Evolutionary conservation across 805 yeast genomes (phyloP).

Genomic region (Grigorovia yakushimaensis): DNA sequence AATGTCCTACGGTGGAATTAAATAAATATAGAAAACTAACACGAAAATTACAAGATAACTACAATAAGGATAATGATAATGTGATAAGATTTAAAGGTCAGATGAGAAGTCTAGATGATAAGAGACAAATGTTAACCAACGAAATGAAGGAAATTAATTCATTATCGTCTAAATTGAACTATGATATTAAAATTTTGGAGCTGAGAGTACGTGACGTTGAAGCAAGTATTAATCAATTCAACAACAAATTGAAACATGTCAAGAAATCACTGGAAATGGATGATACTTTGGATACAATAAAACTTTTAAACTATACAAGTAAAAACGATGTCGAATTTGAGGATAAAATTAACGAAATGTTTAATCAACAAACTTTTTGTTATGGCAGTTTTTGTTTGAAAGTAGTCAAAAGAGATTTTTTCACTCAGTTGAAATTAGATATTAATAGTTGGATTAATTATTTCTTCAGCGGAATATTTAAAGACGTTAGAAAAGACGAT

Average conservation of each 20-base stretch:
- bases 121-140: constrained; percentile 28
- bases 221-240: constrained; percentile 43
- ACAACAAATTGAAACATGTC: constrained; percentile 17
- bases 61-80: constrained; percentile 5
- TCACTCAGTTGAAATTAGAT: constrained; percentile 9
- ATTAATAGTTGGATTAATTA: constrained; percentile 15
- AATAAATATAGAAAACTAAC: not conserved
- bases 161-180: constrained; percentile 50
- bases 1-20: not conserved
- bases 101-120: constrained; percentile 16
- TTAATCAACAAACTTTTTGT: constrained; percentile 9
- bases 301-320: constrained; percentile 2
- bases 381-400: constrained; percentile 15
- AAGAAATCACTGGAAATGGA: constrained; percentile 10
- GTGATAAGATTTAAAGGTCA: constrained; percentile 13
- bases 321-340: constrained; percentile 15
- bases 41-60: not conserved
- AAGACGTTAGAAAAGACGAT: not conserved
- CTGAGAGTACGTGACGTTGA: constrained; percentile 61
- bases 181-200: constrained; percentile 52
- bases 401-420: constrained; percentile 8
- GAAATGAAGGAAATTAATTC: constrained; percentile 44
- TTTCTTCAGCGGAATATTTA: constrained; percentile 3
- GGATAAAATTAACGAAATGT: constrained; percentile 10
- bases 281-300: constrained; percentile 1